These are phyloP conservation scores for Osmanthus fragrans DNA, from an alignment of 257 asterid species.

Conservation along the genomic window DNA sequence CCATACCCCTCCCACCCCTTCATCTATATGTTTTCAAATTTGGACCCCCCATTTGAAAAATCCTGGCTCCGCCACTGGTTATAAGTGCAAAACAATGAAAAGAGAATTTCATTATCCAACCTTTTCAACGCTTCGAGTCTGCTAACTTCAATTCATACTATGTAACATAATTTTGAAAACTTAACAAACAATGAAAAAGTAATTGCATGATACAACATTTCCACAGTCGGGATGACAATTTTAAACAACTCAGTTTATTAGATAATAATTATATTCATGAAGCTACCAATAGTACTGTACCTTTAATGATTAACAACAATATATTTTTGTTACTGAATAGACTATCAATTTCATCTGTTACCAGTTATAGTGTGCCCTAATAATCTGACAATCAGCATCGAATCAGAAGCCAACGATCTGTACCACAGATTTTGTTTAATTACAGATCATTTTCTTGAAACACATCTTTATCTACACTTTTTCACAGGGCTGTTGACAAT, in stretches of 20 bases:
- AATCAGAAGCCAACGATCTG: conserved; percentile 30
- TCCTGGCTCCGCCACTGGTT: no score
- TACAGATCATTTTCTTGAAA: conserved; percentile 20
- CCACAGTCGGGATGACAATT: no score
- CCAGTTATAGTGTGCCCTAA: conserved; percentile 36
- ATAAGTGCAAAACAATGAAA: no score
- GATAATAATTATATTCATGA: not conserved
- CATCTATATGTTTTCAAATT: no score
- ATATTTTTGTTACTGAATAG: conserved; percentile 29
- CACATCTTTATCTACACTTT: not conserved
- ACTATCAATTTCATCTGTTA: conserved; percentile 35
- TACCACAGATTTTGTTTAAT: conserved; percentile 30
- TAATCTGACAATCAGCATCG: conserved; percentile 31
- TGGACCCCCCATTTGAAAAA: no score
- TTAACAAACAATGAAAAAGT: no score
- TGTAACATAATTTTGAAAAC: no score
- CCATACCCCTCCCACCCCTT: no score
- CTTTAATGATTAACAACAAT: conserved; percentile 16
- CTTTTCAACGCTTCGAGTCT: no score
- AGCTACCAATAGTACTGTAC: not conserved
- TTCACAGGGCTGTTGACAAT: conserved; percentile 5
- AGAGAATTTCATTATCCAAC: no score
- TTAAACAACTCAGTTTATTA: not conserved
- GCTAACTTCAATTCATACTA: no score
- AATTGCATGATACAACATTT: no score